Base-by-base conservation (phyloP, 768 basidiomycete genomes). In the Serpula lacrymans region DNA sequence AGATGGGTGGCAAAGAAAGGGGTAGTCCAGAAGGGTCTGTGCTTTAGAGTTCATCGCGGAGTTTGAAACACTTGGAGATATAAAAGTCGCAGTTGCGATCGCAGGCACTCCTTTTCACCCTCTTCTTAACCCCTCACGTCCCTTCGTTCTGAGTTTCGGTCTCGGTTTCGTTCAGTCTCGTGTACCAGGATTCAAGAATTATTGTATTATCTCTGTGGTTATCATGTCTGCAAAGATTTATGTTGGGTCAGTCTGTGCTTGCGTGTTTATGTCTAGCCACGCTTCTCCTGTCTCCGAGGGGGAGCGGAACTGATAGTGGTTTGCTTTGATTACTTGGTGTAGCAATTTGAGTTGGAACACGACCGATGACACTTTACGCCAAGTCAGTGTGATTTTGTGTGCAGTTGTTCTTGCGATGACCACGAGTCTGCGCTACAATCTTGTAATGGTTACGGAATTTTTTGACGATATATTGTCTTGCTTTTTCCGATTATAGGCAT, bases 281-380 rank as follows among this genome's bases (percentile, higher is more conserved):
- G 53, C 73, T 71, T 73, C 63, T 64, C 62, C 54, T 61, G 62
- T 67, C 63, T 61, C 55, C 64, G 58, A 57, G 57, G 70, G 58
- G 60, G 63, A 67, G 52, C 65, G 65, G 58, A 67, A 80, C 79
- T 82, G 70, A 84, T 80, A 37, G 33, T 66, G 60, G 41, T 46
- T 60, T 54, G 60, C 64, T 71, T 68, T 70, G 67, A 59, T 67
- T 51, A 35, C 67, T 60, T 52, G 64, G 66, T 71, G 70, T 82
- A 90, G 88, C 75, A 90, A 90, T 81, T 75, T 90, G 77, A 89
- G 86, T 78, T 91, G 88, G 88, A 87, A 85, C 74, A 95, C 93
- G 65, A 93, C 81, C 64, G 92, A 95, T 80, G 92, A 95, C 29
- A 78, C 79, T 42, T 77, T 96, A 53, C 84, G 84, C 67, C 67